Percentiles rank a stretch among this genome's conserved stretches.
Conservation (phyloP, 208 protist genomes). For the Leishmania martiniquensis region DNA sequence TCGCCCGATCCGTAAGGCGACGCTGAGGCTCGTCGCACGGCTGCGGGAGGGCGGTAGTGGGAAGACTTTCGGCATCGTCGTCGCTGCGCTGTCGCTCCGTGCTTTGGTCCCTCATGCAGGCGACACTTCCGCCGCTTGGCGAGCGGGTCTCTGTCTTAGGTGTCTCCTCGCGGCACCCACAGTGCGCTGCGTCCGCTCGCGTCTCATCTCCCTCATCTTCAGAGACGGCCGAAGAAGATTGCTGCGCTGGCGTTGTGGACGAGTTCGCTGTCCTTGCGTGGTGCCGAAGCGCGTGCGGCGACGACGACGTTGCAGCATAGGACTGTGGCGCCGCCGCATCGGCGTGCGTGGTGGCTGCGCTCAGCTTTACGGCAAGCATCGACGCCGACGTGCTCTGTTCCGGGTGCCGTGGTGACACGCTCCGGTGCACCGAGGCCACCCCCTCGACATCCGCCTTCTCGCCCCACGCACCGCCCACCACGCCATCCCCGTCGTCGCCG, state of each 20-base stretch:
- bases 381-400: background rate
- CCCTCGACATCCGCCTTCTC: background rate
- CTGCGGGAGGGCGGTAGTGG: background rate
- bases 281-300: background rate
- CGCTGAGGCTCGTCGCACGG: background rate
- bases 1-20: background rate
- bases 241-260: background rate
- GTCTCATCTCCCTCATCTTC: background rate
- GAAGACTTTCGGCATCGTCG: background rate
- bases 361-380: background rate
- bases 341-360: background rate
- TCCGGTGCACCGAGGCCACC: background rate
- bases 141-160: background rate
- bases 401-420: background rate
- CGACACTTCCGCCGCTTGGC: background rate
- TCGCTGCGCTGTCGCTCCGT: background rate
- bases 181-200: background rate
- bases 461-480: background rate
- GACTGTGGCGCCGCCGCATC: background rate
- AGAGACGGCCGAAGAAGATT: background rate
- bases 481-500: conserved; percentile 3
- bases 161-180: background rate
- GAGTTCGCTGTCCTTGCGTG: conserved; percentile 1
- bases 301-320: background rate
- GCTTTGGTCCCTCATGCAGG: background rate